Conservation (phyloP, 148 eudicot species). For the Selenicereus undatus region DNA sequence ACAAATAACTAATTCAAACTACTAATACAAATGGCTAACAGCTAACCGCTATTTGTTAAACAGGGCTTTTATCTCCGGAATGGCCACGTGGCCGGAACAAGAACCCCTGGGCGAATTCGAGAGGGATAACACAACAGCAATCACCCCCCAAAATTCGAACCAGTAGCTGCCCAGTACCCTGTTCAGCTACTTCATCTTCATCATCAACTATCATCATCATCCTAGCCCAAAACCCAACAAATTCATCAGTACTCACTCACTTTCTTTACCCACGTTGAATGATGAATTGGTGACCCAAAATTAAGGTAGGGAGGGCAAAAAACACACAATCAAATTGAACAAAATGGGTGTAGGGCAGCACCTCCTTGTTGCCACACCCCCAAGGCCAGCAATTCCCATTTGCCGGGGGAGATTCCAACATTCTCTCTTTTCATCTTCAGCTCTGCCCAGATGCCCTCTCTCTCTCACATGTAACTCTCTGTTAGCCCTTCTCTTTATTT, state of each 20-base stretch:
- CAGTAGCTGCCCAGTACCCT: not conserved
- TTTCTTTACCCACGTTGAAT: not conserved
- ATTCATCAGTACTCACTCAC: not conserved
- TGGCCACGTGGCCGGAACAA: slow-evolving; percentile 13
- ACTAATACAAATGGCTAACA: no score
- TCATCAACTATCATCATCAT: not conserved
- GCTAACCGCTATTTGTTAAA: no score
- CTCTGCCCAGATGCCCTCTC: slow-evolving; percentile 13
- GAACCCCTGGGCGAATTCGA: not conserved
- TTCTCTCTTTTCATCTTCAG: slow-evolving; percentile 10
- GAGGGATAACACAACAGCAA: not conserved
- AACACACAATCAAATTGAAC: not conserved
- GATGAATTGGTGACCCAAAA: slow-evolving; percentile 1
- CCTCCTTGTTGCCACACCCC: slow-evolving; percentile 1
- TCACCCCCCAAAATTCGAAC: not conserved
- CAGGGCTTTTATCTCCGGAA: not conserved
- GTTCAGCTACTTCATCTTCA: not conserved
- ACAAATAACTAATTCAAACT: no score
- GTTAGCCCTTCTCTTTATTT: not conserved
- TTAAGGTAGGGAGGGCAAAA: not conserved
- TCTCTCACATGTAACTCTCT: slow-evolving; percentile 25
- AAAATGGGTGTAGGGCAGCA: slow-evolving; percentile 7
- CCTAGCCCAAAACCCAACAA: not conserved
- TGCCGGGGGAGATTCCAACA: slow-evolving; percentile 9
- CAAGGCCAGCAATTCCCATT: slow-evolving; percentile 4